Evolutionary conservation across 2,329 filamentous ascomycete genomes (phyloP), one percentile per base, ranked within the genome.

Genomic region (Sporothrix inflata): DNA sequence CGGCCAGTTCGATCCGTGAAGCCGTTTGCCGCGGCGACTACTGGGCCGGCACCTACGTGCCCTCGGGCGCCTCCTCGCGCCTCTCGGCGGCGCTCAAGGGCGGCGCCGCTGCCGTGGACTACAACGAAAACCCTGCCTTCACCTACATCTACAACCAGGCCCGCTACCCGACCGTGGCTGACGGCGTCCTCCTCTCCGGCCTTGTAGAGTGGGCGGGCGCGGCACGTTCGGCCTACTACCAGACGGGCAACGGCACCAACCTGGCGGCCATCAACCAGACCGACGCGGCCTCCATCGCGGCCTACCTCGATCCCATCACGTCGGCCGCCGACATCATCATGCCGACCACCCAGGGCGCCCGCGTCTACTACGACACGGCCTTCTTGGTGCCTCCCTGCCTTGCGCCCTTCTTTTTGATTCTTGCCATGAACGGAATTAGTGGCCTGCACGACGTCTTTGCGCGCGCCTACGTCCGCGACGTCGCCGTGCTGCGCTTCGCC

Each of bases 281-380:
- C 11, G 34, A 65, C 19, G 34, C 30, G 3, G 66, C 30, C n/a
- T 78, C 79, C 21, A 72, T 79, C 2, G 74, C 77, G 6, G 78
- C 78, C n/a, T 82, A 80, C 49, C 75, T 81, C 27, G 76, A 81
- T 57, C 82, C 82, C 0, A 79, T 81, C 69, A 71, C 76, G 16
- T 75, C 78, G 1, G 77, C 76, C 1, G 69, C 76, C 38, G 74
- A 78, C 49, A 74, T 82, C 53, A 79, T 82, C 30, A 74, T 74
- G 70, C 78, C 80, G 0, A 82, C 81, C 2, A 76, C 76, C 4
- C 82, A 83, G 69, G 81, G 78, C 21, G 74, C 78, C 0, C 77
- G 79, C 11, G 75, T 78, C 9, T 75, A 83, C 1, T 80, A 81
- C 74, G 83, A 83, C 74, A 83, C 82, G 0, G 74, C 83, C n/a